A percentile compares a stretch with the other conserved stretches of the same genome.
These are phyloP conservation scores for Citrus reticulata DNA, from an alignment of 345 rosid genomes.

Conservation along the genomic window DNA sequence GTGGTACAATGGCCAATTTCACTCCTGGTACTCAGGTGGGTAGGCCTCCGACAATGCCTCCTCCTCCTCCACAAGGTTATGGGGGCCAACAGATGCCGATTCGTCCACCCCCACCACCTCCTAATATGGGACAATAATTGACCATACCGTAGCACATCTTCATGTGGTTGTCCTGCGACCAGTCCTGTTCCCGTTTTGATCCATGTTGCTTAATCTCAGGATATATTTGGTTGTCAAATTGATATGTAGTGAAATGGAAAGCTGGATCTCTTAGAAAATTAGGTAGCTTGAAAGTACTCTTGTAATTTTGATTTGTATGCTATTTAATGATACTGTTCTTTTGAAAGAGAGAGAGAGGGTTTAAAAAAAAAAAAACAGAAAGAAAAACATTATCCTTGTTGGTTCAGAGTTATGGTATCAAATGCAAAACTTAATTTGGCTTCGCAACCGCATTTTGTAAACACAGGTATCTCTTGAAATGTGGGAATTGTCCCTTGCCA, in stretches of 20 bases:
- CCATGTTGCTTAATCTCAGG: neutral
- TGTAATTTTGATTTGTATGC: neutral
- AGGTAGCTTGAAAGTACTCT: neutral
- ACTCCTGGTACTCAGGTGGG: conserved; percentile 47
- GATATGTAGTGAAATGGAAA: neutral
- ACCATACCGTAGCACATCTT: neutral
- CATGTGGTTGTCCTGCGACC: neutral
- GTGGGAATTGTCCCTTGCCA: no score
- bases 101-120: conserved; percentile 25
- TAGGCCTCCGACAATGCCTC: conserved; percentile 47
- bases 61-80: conserved; percentile 53
- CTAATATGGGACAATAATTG: conserved; percentile 14
- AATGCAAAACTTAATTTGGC: no score
- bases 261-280: neutral
- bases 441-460: no score
- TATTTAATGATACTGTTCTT: neutral
- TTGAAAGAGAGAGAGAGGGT: no score
- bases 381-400: neutral
- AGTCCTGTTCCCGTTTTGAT: neutral
- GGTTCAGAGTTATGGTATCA: neutral
- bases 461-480: no score
- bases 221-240: neutral
- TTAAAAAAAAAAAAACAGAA: no score
- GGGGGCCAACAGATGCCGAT: conserved; percentile 48
- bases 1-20: conserved; percentile 61